phyloP scores from a whole-genome alignment of 305 asterid species.

The Fraxinus floribunda region DNA sequence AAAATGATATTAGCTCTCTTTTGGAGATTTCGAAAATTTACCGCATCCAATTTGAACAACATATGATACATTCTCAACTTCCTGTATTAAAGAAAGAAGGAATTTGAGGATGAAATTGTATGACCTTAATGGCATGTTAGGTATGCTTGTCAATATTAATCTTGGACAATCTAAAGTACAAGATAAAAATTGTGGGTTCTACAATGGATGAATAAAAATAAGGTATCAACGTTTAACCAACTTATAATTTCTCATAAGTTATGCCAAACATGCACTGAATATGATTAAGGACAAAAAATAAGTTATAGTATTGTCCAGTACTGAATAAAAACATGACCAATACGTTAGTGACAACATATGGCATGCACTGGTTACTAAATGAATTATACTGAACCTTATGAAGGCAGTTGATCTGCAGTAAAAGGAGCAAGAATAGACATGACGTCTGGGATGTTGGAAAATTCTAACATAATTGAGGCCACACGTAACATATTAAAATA shows the following conservation, averaged over 20 bases:
- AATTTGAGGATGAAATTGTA: background rate
- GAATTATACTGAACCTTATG: background rate
- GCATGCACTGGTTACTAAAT: background rate
- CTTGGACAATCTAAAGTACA: background rate
- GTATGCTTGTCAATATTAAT: background rate
- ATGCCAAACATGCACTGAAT: no score
- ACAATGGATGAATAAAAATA: no score
- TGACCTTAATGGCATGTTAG: background rate
- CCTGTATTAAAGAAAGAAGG: constrained; percentile 43
- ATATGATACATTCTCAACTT: constrained; percentile 92
- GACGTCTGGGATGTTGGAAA: no score
- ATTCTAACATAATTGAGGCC: no score
- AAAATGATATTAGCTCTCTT: constrained; percentile 73
- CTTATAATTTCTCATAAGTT: no score
- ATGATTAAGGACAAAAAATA: no score
- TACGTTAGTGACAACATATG: background rate
- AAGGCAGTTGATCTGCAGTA: background rate
- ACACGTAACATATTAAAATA: no score
- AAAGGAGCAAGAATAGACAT: background rate
- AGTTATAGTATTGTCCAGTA: background rate
- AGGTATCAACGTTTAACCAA: no score
- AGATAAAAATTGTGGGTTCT: background rate
- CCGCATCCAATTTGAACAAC: constrained; percentile 91
- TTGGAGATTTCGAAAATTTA: constrained; percentile 77
- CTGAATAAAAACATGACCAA: background rate